A percentile compares a stretch with the other conserved stretches of the same genome.
phyloP scores from a whole-genome alignment of 2,329 filamentous ascomycete genomes.

The Aspergillus viridinutans region DNA sequence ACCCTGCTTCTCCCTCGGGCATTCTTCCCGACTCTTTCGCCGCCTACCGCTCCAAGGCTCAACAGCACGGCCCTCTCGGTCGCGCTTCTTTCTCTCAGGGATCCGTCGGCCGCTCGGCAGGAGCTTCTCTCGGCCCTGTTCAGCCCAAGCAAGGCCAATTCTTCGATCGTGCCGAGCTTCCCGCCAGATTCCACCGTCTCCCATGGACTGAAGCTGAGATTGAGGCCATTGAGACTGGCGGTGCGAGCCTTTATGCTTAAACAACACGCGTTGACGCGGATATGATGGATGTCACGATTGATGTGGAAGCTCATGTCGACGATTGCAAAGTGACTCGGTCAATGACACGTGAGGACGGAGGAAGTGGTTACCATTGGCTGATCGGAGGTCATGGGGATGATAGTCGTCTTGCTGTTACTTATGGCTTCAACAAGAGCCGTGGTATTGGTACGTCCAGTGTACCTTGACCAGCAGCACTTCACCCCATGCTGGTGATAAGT shows the following conservation, averaged over 20 bases:
- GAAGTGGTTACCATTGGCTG: background rate
- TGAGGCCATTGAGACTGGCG: constrained; percentile 90
- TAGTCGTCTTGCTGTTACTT: background rate
- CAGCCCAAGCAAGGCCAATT: constrained; percentile 67
- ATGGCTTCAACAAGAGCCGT: background rate
- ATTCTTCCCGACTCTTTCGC: constrained; percentile 59
- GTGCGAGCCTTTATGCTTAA: constrained; percentile 63
- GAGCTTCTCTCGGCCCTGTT: constrained; percentile 68
- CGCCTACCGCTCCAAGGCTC: constrained; percentile 58
- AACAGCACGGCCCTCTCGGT: constrained; percentile 60
- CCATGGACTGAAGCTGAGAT: constrained; percentile 79
- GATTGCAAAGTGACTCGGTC: background rate
- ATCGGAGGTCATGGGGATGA: background rate
- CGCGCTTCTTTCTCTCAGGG: constrained; percentile 36
- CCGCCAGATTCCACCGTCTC: constrained; percentile 72
- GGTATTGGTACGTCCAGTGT: background rate
- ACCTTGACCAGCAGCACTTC: background rate
- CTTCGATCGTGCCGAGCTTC: constrained; percentile 88
- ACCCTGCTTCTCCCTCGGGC: constrained; percentile 54
- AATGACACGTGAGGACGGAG: background rate
- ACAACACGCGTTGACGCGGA: constrained; percentile 3
- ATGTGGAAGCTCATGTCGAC: constrained; percentile 9
- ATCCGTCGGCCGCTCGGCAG: constrained; percentile 58
- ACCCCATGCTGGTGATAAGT: constrained; percentile 3
- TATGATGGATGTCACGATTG: constrained; percentile 12